Base-by-base conservation (phyloP, 2,329 filamentous ascomycete species). In the Xylariales sp. region DNA sequence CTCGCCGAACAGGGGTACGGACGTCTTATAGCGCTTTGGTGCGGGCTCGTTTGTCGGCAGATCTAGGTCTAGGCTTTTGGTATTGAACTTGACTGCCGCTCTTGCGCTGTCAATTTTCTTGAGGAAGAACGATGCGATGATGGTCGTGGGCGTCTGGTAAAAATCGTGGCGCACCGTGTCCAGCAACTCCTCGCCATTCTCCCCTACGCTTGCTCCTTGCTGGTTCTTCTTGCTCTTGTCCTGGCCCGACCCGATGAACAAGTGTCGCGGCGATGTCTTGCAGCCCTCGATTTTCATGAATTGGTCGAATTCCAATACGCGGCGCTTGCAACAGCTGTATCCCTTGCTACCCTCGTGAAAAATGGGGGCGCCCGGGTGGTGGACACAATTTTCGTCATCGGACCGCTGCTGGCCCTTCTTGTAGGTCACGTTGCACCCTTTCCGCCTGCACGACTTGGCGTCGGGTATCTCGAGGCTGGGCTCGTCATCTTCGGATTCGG, bases 291-390 rank as follows among this genome's bases (percentile, higher is more conserved):
- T 95, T 81, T 93, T 96, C 90, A 99, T 90, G 81, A 99, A 99
- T 80, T 98, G 91, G 79, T 99, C 94, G 80, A 99, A 99, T 78
- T 99, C 96, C 67, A 99, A 83, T 65, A 99, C 96, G 45, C 94
- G 88, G 75, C 93, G 86, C 87, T 98, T 98, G 83, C 96, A 99
- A 84, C 96, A 99, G 67, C 90, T 94, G 86, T 96, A 99, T 1
- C 96, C 96, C 84, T 99, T 99, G 82, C 93, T 97, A 43, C 96
- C 96, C 83, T 99, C 96, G 80, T 99, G 96, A 83, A 99, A 99
- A 73, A 99, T 91, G 30, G 96, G 93, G 28, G 87, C 89, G 4
- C 96, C 96, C 0, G 96, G 94, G 81, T 99, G 96, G 77, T 97
- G 91, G 54, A 93, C 86, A 78, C 96, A 99, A 69, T 88, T 85